phyloP scores from a whole-genome alignment of 768 basidiomycete genomes.

The Pleurotus djamor region DNA sequence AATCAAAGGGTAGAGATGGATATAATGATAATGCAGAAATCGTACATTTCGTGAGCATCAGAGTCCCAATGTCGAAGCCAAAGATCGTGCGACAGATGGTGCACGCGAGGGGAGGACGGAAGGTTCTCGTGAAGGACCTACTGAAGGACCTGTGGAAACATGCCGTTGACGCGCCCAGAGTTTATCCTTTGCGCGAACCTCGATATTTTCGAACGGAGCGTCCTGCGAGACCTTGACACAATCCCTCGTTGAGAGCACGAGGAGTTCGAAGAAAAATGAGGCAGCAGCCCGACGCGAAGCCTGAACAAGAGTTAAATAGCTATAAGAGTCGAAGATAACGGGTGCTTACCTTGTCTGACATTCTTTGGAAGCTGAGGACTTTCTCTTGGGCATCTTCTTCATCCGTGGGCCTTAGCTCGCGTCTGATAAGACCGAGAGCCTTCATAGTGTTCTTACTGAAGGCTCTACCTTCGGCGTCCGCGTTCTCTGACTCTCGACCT shows the following conservation, averaged over 20 bases:
- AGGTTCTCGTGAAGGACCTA: conserved; percentile 22
- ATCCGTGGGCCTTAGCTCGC: conserved; percentile 58
- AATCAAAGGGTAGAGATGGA: neutral
- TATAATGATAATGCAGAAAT: neutral
- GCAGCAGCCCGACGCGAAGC: conserved; percentile 90
- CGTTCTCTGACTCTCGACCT: conserved; percentile 36
- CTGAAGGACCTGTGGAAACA: conserved; percentile 22
- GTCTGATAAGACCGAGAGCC: conserved; percentile 73
- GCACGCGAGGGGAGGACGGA: conserved; percentile 21
- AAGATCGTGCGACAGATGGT: conserved; percentile 17
- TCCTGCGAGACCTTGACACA: conserved; percentile 80
- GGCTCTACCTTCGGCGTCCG: conserved; percentile 60
- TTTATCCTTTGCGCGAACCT: conserved; percentile 75
- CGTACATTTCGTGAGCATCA: neutral
- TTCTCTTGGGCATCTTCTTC: conserved; percentile 52
- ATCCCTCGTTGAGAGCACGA: conserved; percentile 92
- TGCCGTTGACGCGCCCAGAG: conserved; percentile 74
- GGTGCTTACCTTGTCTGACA: conserved; percentile 69
- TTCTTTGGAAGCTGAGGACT: conserved; percentile 71
- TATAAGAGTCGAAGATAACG: neutral
- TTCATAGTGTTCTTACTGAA: conserved; percentile 91
- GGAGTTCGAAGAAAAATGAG: conserved; percentile 96
- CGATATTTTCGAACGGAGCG: conserved; percentile 82
- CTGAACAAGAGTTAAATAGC: conserved; percentile 31
- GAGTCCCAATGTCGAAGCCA: conserved; percentile 2